phyloP scores from a whole-genome alignment of 2,329 filamentous ascomycete genomes.

The Fusarium sp. region DNA sequence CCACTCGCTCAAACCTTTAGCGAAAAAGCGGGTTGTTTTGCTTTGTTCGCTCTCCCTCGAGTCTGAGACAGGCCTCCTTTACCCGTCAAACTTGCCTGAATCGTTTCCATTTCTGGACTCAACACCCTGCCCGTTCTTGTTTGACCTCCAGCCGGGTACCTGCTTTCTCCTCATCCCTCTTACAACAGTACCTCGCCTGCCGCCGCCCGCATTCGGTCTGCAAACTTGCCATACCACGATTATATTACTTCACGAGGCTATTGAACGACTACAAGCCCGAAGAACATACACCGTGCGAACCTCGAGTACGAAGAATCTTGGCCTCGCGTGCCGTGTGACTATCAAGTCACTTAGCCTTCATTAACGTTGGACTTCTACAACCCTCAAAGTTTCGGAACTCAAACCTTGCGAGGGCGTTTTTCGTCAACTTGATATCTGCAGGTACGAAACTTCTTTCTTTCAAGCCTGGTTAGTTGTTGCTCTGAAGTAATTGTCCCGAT shows the following conservation, averaged over 20 bases:
- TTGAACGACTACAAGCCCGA: slow-evolving; percentile 26
- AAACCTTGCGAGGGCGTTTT: slow-evolving; percentile 3
- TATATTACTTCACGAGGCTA: slow-evolving; percentile 33
- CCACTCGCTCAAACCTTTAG: slow-evolving; percentile 25
- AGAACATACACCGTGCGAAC: slow-evolving; percentile 13
- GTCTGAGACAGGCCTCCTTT: slow-evolving; percentile 48
- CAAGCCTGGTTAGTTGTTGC: neutral
- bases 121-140: slow-evolving; percentile 32
- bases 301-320: slow-evolving; percentile 30
- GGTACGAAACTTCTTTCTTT: slow-evolving; percentile 33
- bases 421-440: slow-evolving; percentile 19
- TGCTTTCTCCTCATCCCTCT: slow-evolving; percentile 31
- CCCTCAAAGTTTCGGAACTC: slow-evolving; percentile 15
- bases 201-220: slow-evolving; percentile 39
- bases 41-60: slow-evolving; percentile 43
- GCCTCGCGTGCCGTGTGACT: slow-evolving; percentile 22
- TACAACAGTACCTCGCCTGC: slow-evolving; percentile 43
- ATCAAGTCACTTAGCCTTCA: slow-evolving; percentile 2
- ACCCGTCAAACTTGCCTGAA: slow-evolving; percentile 36
- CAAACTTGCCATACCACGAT: slow-evolving; percentile 44
- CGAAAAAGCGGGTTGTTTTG: slow-evolving; percentile 34
- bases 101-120: slow-evolving; percentile 39
- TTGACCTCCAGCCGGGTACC: slow-evolving; percentile 24
- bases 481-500: neutral
- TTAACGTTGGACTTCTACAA: slow-evolving; percentile 12